Conservation (phyloP, 2,329 filamentous ascomycete genomes). For the Aspergillus nomiae region DNA sequence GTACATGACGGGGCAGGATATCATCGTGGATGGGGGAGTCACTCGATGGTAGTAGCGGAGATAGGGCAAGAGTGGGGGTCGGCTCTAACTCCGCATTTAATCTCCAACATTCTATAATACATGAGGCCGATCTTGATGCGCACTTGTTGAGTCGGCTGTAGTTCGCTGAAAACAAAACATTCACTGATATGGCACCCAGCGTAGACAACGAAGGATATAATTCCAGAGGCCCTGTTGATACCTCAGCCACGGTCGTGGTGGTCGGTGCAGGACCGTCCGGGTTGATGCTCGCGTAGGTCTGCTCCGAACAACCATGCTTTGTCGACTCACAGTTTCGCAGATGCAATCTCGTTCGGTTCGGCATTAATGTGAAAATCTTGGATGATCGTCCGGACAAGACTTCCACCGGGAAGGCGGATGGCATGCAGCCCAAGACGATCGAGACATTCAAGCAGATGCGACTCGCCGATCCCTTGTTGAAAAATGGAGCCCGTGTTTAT, state of each 20-base stretch:
- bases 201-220: background rate
- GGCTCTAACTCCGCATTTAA: background rate
- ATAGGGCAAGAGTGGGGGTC: slow-evolving; percentile 35
- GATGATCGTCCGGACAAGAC: slow-evolving; percentile 72
- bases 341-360: background rate
- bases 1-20: slow-evolving; percentile 50
- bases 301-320: background rate
- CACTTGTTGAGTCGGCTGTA: background rate
- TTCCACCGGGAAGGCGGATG: slow-evolving; percentile 68
- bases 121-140: background rate
- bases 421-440: slow-evolving; percentile 75
- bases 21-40: slow-evolving; percentile 50
- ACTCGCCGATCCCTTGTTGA: slow-evolving; percentile 68
- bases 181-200: background rate
- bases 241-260: background rate
- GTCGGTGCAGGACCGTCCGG: background rate
- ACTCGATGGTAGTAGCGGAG: slow-evolving; percentile 42
- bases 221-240: background rate
- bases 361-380: slow-evolving; percentile 63
- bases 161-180: background rate
- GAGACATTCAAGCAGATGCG: slow-evolving; percentile 75
- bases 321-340: background rate
- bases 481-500: slow-evolving; percentile 58
- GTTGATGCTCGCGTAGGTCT: background rate
- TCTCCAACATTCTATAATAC: background rate